Conservation (phyloP, 2,329 filamentous ascomycete species). For the Lecanosticta acicola region DNA sequence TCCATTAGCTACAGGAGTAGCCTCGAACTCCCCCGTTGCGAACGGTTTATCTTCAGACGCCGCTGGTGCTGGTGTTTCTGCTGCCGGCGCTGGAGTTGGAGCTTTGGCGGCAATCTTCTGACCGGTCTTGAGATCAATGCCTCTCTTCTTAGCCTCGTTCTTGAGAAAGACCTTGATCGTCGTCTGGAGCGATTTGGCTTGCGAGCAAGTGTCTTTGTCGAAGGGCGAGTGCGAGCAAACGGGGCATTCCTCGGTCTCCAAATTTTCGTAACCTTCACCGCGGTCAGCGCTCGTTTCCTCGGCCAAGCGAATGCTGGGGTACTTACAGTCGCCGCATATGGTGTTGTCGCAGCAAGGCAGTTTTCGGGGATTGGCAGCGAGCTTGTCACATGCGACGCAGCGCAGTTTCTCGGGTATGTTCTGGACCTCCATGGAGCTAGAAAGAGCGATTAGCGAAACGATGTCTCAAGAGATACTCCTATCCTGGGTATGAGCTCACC, state of each 20-base stretch:
- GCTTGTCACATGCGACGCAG: conserved; percentile 86
- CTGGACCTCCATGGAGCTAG: conserved; percentile 72
- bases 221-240: conserved; percentile 90
- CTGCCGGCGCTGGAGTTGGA: conserved; percentile 4
- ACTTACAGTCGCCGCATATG: conserved; percentile 83
- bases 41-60: background rate
- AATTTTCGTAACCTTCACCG: conserved; percentile 62
- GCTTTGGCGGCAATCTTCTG: conserved; percentile 2
- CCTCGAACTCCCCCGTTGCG: conserved; percentile 8
- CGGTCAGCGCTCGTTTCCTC: conserved; percentile 1
- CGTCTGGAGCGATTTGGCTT: conserved; percentile 84
- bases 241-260: conserved; percentile 57
- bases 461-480: background rate
- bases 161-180: conserved; percentile 89
- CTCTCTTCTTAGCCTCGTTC: conserved; percentile 69
- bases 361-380: conserved; percentile 85
- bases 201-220: conserved; percentile 76
- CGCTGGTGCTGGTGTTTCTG: conserved; percentile 8
- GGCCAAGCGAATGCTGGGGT: background rate
- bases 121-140: conserved; percentile 23
- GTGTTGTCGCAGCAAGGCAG: conserved; percentile 92
- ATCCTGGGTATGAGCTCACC: too few species aligned
- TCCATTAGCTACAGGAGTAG: conserved; percentile 7
- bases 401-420: conserved; percentile 94
- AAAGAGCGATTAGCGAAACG: too few species aligned